Percentiles rank a stretch among this genome's conserved stretches.
Conservation (phyloP, 768 basidiomycete genomes). For the Rhodotorula kratochvilovae region DNA sequence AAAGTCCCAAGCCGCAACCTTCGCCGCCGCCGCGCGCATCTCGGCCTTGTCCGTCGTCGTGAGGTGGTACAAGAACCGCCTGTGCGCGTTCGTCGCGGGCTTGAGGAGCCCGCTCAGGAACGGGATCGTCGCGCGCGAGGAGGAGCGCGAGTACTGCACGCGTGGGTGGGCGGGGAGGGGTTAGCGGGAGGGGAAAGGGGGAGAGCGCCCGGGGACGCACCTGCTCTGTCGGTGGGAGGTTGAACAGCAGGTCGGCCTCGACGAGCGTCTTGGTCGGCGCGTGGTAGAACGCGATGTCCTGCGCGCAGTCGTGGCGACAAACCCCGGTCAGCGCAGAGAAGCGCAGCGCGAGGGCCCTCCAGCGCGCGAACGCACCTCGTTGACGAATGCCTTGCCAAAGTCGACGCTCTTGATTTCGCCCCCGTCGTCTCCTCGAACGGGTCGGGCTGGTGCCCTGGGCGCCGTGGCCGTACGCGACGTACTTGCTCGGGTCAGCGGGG, state of each 20-base stretch:
- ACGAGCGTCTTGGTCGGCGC: constrained; percentile 65
- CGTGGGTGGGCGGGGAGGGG: constrained; percentile 27
- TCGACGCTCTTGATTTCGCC: constrained; percentile 43
- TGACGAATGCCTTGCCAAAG: constrained; percentile 16
- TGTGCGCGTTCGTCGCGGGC: constrained; percentile 45
- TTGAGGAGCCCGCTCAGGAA: constrained; percentile 8
- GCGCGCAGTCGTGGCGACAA: no score
- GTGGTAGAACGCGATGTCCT: constrained; percentile 81
- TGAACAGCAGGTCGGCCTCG: constrained; percentile 76
- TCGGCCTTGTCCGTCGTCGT: constrained; percentile 46
- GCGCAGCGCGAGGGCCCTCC: background rate
- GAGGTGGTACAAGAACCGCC: constrained; percentile 39
- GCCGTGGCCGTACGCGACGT: constrained; percentile 10
- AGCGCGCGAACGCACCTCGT: constrained; percentile 20
- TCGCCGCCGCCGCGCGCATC: constrained; percentile 63
- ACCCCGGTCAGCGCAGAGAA: no score
- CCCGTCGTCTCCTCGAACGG: constrained; percentile 36
- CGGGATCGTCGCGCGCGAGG: constrained; percentile 23
- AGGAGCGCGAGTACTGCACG: constrained; percentile 45
- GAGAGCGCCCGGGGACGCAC: no score
- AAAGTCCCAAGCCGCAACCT: constrained; percentile 69
- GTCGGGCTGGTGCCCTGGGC: background rate
- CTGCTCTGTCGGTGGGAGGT: constrained; percentile 74
- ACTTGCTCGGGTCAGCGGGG: constrained; percentile 1
- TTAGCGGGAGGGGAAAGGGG: background rate